Evolutionary conservation across 2,329 filamentous ascomycete genomes (phyloP).

Genomic region (Delphinella strobiligena): DNA sequence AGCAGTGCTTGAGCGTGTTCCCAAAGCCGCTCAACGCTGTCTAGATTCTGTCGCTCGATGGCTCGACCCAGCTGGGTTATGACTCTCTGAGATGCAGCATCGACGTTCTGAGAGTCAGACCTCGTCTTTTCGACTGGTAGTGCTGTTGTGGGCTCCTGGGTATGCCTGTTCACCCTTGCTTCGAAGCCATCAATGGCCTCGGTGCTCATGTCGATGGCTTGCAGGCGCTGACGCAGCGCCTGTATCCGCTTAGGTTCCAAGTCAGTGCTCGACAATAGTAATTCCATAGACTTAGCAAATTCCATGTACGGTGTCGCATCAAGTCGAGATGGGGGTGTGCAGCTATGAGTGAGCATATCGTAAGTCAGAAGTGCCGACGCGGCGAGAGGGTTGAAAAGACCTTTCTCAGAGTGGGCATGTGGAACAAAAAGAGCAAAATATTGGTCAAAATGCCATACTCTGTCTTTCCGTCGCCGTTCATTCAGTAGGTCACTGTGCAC

Average conservation of each 20-base stretch:
- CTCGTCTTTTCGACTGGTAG: background rate
- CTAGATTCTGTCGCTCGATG: constrained; percentile 12
- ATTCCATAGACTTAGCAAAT: background rate
- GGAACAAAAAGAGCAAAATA: background rate
- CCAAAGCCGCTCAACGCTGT: constrained; percentile 12
- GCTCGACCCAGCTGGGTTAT: constrained; percentile 11
- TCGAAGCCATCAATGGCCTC: background rate
- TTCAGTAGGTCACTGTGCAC: background rate
- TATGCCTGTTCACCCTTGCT: background rate
- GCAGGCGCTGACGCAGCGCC: background rate
- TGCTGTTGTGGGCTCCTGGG: background rate
- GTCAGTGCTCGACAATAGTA: background rate
- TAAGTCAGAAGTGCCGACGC: background rate
- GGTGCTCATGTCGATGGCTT: background rate
- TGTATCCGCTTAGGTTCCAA: background rate
- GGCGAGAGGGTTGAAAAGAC: background rate
- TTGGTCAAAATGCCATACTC: background rate
- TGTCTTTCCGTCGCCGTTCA: background rate
- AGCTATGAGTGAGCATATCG: background rate
- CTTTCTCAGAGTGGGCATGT: background rate
- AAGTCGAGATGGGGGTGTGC: background rate
- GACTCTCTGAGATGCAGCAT: background rate
- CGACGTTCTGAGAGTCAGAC: background rate
- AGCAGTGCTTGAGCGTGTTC: constrained; percentile 9
- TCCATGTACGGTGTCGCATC: background rate